These are phyloP conservation scores for Ganoderma sp. DNA, from an alignment of 1,284 basidiomycete species.

Conservation along the genomic window DNA sequence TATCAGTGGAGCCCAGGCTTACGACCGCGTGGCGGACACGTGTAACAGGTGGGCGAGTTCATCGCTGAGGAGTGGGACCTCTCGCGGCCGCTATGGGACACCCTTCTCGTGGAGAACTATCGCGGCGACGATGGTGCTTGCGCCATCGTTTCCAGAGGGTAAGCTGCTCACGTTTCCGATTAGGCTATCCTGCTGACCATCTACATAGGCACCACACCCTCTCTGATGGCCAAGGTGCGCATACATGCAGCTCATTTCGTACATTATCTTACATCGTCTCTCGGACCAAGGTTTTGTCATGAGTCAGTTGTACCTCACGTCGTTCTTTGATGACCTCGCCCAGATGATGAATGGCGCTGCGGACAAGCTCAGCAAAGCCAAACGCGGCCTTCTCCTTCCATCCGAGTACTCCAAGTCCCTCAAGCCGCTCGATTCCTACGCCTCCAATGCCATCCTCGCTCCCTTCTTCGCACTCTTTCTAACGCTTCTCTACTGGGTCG, in stretches of 20 bases:
- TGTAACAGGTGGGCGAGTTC: conserved; percentile 37
- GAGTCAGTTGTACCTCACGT: conserved; percentile 41
- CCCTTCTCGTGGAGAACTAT: conserved; percentile 39
- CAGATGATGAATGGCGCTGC: conserved; percentile 31
- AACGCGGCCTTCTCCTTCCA: conserved; percentile 33
- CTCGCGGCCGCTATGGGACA: conserved; percentile 38
- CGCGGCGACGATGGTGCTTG: conserved; percentile 39
- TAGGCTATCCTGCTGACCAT: not conserved
- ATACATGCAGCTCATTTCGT: not conserved
- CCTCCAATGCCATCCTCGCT: conserved; percentile 22
- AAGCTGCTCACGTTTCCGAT: not conserved
- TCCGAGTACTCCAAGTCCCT: conserved; percentile 34
- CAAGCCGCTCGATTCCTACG: conserved; percentile 32
- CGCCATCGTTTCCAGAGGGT: conserved; percentile 39
- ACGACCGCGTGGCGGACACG: not conserved
- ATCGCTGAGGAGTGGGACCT: conserved; percentile 43
- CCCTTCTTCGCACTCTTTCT: conserved; percentile 34
- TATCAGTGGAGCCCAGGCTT: not conserved
- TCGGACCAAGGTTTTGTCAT: conserved; percentile 36
- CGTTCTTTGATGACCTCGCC: conserved; percentile 36
- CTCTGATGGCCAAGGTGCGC: conserved; percentile 37
- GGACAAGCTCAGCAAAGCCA: conserved; percentile 27
- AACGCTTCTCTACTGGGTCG: conserved; percentile 35
- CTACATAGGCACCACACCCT: conserved; percentile 37
- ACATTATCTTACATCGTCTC: not conserved